These are phyloP conservation scores for Aspergillus udagawae DNA, from an alignment of 2,329 filamentous ascomycete genomes.

Conservation along the genomic window DNA sequence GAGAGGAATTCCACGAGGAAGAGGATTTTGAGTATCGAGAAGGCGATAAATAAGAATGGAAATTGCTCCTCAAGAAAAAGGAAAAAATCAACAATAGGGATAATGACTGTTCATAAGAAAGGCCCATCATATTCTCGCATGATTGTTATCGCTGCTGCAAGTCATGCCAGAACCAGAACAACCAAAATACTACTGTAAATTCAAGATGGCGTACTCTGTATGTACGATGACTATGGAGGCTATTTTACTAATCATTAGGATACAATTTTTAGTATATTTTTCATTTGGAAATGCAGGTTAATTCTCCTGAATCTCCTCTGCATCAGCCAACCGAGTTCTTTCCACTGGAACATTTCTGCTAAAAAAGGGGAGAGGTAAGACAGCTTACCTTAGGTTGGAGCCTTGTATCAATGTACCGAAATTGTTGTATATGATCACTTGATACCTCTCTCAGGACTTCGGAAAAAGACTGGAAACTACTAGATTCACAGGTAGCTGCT, in stretches of 20 bases:
- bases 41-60: neutral
- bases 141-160: neutral
- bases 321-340: slow-evolving; percentile 7
- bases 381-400: slow-evolving; percentile 3
- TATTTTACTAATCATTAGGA: neutral
- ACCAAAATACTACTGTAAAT: neutral
- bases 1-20: neutral
- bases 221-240: neutral
- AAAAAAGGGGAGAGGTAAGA: slow-evolving; percentile 12
- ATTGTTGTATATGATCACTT: slow-evolving; percentile 3
- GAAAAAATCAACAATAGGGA: neutral
- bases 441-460: slow-evolving; percentile 1
- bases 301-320: slow-evolving; percentile 12
- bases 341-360: slow-evolving; percentile 5
- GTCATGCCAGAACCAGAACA: neutral
- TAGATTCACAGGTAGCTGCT: neutral
- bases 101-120: neutral
- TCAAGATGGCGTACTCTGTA: neutral
- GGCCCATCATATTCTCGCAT: neutral
- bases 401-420: slow-evolving; percentile 4
- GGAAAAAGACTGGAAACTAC: neutral
- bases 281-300: slow-evolving; percentile 7
- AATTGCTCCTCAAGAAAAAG: neutral
- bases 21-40: neutral
- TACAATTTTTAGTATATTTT: neutral